Percentiles rank a stretch among this genome's conserved stretches.
Evolutionary conservation across 805 yeast species (phyloP).

Genomic region (Candida anglica): DNA sequence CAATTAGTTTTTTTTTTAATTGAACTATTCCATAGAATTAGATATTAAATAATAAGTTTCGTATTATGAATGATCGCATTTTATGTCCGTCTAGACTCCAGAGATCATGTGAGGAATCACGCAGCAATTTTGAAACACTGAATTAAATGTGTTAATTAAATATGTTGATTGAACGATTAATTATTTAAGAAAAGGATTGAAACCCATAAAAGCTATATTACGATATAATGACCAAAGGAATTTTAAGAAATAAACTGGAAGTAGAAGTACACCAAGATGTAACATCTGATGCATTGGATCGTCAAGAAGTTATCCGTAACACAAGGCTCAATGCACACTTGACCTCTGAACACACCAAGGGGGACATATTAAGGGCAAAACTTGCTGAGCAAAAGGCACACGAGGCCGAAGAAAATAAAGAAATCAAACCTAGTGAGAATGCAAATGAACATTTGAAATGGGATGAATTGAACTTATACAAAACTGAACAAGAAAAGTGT

Average conservation of each 20-base stretch:
- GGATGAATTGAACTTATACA: constrained; percentile 77
- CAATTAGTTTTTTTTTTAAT: too few species aligned
- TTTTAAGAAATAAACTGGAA: constrained; percentile 47
- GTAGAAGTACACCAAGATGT: too few species aligned
- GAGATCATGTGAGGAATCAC: too few species aligned
- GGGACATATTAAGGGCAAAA: constrained; percentile 45
- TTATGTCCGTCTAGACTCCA: too few species aligned
- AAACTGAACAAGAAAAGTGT: constrained; percentile 67
- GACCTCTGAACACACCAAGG: constrained; percentile 30
- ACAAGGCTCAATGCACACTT: constrained; percentile 71
- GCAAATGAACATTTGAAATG: constrained; percentile 55
- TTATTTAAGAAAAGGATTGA: background rate
- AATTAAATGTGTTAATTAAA: too few species aligned
- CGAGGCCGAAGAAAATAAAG: constrained; percentile 3
- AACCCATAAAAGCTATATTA: background rate
- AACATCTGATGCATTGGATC: constrained; percentile 31
- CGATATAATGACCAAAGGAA: constrained; percentile 42
- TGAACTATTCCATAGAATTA: too few species aligned
- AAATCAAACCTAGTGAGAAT: constrained; percentile 8
- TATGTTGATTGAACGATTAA: background rate
- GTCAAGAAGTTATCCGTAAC: constrained; percentile 76
- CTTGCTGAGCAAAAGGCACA: constrained; percentile 35
- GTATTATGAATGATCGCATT: too few species aligned
- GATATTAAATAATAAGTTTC: too few species aligned
- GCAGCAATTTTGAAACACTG: too few species aligned